phyloP scores from a whole-genome alignment of 257 asterid species.

The Plantago major region DNA sequence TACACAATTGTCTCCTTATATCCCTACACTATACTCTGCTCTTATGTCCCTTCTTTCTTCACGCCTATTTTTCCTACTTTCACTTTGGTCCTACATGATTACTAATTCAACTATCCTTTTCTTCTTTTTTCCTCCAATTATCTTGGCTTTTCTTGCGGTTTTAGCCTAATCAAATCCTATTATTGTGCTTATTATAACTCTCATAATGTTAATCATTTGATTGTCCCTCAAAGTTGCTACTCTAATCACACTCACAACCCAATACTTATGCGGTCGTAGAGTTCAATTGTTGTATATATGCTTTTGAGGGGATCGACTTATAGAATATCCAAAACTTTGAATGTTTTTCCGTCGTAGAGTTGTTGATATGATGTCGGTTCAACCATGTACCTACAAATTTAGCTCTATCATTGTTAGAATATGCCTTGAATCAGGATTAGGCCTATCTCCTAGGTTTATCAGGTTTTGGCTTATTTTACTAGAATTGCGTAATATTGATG shows the following conservation, averaged over 20 bases:
- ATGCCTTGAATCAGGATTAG: too few relatives aligned
- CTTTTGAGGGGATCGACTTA: too few relatives aligned
- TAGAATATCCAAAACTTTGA: too few relatives aligned
- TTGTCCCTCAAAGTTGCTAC: conserved; percentile 21
- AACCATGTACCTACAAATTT: too few relatives aligned
- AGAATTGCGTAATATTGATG: too few relatives aligned
- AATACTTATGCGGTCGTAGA: not conserved
- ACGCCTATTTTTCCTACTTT: conserved; percentile 38
- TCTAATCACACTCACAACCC: not conserved
- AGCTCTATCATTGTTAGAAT: too few relatives aligned
- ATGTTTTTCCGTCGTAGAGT: too few relatives aligned
- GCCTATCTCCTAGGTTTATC: too few relatives aligned
- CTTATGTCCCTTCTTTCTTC: conserved; percentile 27
- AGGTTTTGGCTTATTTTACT: too few relatives aligned
- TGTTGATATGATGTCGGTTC: too few relatives aligned
- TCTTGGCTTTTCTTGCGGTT: not conserved
- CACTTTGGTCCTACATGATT: conserved; percentile 37
- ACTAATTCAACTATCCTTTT: not conserved
- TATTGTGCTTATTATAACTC: conserved; percentile 17
- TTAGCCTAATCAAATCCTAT: conserved; percentile 14
- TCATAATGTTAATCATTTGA: conserved; percentile 33
- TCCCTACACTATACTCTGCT: conserved; percentile 37
- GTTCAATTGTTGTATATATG: too few relatives aligned
- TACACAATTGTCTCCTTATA: conserved; percentile 44
- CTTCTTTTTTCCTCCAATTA: not conserved